Conservation (phyloP, 1,139 yeast species). For the Yamadazyma trypodendri region DNA sequence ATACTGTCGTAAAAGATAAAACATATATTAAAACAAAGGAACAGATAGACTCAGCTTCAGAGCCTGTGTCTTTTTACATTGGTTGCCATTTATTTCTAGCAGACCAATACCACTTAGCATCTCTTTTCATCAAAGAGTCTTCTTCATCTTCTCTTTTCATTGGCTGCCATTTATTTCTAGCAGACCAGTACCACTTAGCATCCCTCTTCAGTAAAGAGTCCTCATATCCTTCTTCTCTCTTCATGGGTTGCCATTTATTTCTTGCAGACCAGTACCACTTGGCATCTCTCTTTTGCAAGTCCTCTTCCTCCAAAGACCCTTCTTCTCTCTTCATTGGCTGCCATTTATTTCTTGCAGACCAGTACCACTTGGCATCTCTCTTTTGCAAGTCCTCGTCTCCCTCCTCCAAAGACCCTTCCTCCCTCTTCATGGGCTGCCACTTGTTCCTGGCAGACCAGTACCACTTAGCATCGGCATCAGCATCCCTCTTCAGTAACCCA, state of each 20-base stretch:
- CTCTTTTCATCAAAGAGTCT: conserved; percentile 12
- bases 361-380: conserved; percentile 11
- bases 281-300: conserved; percentile 5
- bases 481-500: conserved; percentile 12
- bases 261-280: conserved; percentile 11
- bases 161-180: conserved; percentile 13
- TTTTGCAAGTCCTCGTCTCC: too few relatives aligned
- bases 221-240: too few relatives aligned
- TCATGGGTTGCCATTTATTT: conserved; percentile 12
- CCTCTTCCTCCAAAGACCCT: too few relatives aligned
- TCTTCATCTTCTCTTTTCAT: too few relatives aligned
- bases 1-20: too few relatives aligned
- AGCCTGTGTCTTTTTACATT: conserved; percentile 11
- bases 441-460: conserved; percentile 11
- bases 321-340: conserved; percentile 14
- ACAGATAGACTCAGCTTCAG: too few relatives aligned
- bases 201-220: conserved; percentile 11
- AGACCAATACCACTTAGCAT: conserved; percentile 12
- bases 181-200: conserved; percentile 12
- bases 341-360: conserved; percentile 10
- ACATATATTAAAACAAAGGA: too few relatives aligned
- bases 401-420: too few relatives aligned
- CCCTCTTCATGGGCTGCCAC: conserved; percentile 15
- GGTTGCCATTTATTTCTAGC: conserved; percentile 13
- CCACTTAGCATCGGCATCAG: conserved; percentile 14